phyloP scores from a whole-genome alignment of 2,329 filamentous ascomycete species.

The Zasmidium cellare region DNA sequence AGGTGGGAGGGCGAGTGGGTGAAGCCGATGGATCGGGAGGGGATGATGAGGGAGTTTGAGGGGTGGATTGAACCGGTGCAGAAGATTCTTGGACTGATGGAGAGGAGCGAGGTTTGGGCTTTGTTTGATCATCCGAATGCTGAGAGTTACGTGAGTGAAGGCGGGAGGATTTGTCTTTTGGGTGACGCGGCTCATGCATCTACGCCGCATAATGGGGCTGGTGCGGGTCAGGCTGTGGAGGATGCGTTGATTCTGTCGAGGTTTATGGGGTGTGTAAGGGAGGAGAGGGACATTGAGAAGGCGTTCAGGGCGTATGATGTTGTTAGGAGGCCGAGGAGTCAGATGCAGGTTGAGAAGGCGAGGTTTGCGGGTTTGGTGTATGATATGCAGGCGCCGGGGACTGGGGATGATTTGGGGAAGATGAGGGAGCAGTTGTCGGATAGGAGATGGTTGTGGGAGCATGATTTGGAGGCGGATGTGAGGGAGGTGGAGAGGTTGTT shows the following conservation, averaged over 20 bases:
- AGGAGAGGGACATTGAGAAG: conserved; percentile 26
- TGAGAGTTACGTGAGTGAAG: conserved; percentile 36
- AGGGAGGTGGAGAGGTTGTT: conserved; percentile 19
- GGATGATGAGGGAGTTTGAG: conserved; percentile 36
- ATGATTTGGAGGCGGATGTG: conserved; percentile 38
- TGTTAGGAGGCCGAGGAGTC: conserved; percentile 40
- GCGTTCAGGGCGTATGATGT: conserved; percentile 42
- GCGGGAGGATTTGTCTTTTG: conserved; percentile 42
- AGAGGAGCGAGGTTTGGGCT: conserved; percentile 39
- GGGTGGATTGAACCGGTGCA: conserved; percentile 28
- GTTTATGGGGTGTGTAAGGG: conserved; percentile 34
- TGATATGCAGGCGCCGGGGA: conserved; percentile 37
- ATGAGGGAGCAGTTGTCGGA: conserved; percentile 34
- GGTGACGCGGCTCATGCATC: conserved; percentile 60
- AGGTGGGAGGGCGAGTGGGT: conserved; percentile 32
- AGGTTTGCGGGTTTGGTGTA: conserved; percentile 41
- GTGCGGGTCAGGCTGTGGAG: conserved; percentile 58
- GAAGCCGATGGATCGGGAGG: conserved; percentile 10
- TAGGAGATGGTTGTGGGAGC: conserved; percentile 43
- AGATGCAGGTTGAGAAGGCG: conserved; percentile 42
- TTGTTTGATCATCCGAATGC: conserved; percentile 49
- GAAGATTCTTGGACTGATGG: conserved; percentile 4
- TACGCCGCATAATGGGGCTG: conserved; percentile 57
- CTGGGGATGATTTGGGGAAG: conserved; percentile 37
- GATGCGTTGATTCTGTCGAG: conserved; percentile 50